These are phyloP conservation scores for Mallotus japonicus DNA, from an alignment of 441 rosid genomes.

Conservation along the genomic window DNA sequence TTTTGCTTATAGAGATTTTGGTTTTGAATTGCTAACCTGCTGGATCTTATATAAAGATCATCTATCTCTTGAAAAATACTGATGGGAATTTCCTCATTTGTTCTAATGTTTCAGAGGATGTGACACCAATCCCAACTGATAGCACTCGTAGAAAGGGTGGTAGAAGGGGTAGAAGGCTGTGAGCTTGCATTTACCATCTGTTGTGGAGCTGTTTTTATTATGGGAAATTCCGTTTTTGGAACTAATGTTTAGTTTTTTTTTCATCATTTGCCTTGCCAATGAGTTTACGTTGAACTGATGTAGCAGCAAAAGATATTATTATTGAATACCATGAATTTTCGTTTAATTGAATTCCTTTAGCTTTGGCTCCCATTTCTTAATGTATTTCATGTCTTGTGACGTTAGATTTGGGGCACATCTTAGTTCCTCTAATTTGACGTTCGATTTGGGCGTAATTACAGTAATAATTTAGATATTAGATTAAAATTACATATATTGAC, in stretches of 20 bases:
- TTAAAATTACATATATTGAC: no score
- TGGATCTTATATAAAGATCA: no score
- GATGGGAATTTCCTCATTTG: neutral
- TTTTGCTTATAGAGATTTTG: neutral
- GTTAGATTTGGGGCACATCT: no score
- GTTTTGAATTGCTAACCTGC: neutral
- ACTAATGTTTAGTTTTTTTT: neutral
- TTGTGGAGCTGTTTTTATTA: neutral
- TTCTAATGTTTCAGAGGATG: conserved; percentile 44
- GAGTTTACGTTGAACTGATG: neutral
- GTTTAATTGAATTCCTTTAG: neutral
- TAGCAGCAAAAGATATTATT: neutral
- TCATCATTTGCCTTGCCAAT: neutral
- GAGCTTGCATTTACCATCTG: conserved; percentile 3
- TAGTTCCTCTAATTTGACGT: no score
- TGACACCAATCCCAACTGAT: conserved; percentile 56
- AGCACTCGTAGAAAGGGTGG: conserved; percentile 64
- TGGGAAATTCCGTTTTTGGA: neutral
- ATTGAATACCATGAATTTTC: conserved; percentile 9
- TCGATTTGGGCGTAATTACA: no score
- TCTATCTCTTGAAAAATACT: neutral
- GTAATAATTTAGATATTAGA: no score
- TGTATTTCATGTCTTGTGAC: no score
- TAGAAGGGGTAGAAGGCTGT: conserved; percentile 63
- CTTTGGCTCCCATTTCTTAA: neutral